Base-by-base conservation (phyloP, 768 basidiomycete species). In the Amanita thiersii region DNA sequence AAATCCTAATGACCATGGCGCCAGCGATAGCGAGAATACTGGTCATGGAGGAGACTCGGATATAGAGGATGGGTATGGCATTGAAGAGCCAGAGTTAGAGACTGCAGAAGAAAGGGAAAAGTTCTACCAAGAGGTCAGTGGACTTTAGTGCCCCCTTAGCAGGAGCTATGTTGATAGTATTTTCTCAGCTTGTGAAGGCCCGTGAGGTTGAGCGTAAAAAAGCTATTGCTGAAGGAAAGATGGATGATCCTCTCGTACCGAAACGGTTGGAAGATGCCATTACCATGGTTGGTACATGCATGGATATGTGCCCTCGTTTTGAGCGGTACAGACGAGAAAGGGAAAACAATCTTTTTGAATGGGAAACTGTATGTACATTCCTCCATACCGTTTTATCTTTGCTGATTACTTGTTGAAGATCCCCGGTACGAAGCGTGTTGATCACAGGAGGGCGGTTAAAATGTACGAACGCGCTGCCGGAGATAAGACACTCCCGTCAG, bases 401-500 rank as follows among this genome's bases (percentile, higher is more conserved):
- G 47, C 58, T 76, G 53, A 77, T 65, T 43, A 34, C 40, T 46
- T 47, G n/a, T 50, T 45, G 32, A 57, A 86, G 83, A 78, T 84
- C 43, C 81, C 84, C 12, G 82, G 81, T 8, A 88, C 85, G n/a
- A 87, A 81, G 55, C 71, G 84, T 31, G 82, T 97, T 6, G 81
- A 93, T 54, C 90, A 90, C 48, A 68, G 69, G 29, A 80, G 81
- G 38, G 93, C 93, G 0, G 94, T 98, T 33, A 96, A 97, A 56
- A 85, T 84, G 56, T 99, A 92, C 59, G 89, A 94, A 57, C 85
- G 94, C 14, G 91, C 90, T 3, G 87, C 90, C 10, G 93, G 93
- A 18, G 89, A 94, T 67, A 86, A 93, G 61, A 80, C 79, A 0
- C 54, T 96, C 0, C 93, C 94, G 2, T 91, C 89, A 0, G 94